phyloP scores from a whole-genome alignment of 2,329 filamentous ascomycete species.

The Aspergillus sp. region DNA sequence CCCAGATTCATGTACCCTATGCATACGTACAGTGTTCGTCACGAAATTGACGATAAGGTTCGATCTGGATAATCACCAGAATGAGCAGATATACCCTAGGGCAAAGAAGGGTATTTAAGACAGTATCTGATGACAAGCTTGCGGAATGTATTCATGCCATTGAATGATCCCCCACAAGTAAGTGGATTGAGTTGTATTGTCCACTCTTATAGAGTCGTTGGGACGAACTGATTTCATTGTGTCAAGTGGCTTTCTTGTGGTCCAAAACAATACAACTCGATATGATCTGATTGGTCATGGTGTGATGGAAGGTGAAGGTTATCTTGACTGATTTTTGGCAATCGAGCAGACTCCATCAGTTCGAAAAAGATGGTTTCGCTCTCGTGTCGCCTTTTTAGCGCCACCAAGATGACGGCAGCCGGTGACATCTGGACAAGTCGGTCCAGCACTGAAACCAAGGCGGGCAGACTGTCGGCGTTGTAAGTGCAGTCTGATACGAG shows the following conservation, averaged over 20 bases:
- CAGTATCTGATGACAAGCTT: too few relatives aligned
- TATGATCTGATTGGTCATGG: conserved; percentile 34
- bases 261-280: conserved; percentile 40
- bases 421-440: conserved; percentile 51
- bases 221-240: background rate
- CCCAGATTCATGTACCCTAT: background rate
- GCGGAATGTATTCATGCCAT: background rate
- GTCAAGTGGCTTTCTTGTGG: conserved; percentile 4
- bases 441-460: conserved; percentile 59
- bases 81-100: background rate
- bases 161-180: background rate
- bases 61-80: background rate
- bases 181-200: background rate
- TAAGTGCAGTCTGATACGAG: conserved; percentile 72
- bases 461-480: conserved; percentile 65
- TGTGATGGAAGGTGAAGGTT: conserved; percentile 38
- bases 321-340: conserved; percentile 33
- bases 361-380: conserved; percentile 67
- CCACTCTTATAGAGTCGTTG: too few relatives aligned
- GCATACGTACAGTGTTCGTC: background rate
- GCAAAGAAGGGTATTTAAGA: background rate
- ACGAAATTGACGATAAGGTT: background rate
- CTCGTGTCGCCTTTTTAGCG: conserved; percentile 66
- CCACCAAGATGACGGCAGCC: conserved; percentile 55
- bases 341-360: conserved; percentile 49